phyloP scores from a whole-genome alignment of 1,284 basidiomycete species.

The Phellinidium pouzarii region DNA sequence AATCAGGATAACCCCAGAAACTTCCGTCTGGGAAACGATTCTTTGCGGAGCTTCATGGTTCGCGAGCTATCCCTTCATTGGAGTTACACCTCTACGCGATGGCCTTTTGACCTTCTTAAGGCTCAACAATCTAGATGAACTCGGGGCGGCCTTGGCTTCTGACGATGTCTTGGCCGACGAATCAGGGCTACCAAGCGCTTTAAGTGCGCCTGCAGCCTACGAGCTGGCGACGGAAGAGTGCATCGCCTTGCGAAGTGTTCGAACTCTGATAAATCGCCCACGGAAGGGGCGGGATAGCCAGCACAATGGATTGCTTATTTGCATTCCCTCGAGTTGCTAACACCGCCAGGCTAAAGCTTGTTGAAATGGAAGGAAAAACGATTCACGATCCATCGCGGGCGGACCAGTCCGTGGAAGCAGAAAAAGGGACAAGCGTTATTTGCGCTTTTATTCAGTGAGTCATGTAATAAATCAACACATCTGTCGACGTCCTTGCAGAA shows the following conservation, averaged over 20 bases:
- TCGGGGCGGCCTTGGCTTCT: too few relatives aligned
- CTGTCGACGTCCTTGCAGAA: background rate
- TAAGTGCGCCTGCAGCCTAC: background rate
- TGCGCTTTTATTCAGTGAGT: background rate
- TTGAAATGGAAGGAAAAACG: background rate
- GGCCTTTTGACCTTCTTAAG: too few relatives aligned
- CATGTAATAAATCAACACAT: background rate
- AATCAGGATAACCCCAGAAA: too few relatives aligned
- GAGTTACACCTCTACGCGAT: too few relatives aligned
- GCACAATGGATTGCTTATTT: background rate
- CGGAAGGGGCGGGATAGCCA: background rate
- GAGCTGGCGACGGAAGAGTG: background rate
- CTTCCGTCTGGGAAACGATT: too few relatives aligned
- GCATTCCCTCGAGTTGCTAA: background rate
- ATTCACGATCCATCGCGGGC: background rate
- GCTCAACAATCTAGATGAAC: too few relatives aligned
- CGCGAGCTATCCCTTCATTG: too few relatives aligned
- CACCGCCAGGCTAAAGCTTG: background rate
- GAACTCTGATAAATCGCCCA: background rate
- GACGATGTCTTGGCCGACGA: background rate
- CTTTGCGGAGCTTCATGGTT: too few relatives aligned
- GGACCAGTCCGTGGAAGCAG: background rate
- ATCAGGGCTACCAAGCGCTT: background rate
- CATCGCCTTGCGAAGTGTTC: background rate
- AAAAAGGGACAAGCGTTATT: background rate